Base-by-base conservation (phyloP, 192 early-diverging fungal species). In the Hyaloraphidium curvatum region DNA sequence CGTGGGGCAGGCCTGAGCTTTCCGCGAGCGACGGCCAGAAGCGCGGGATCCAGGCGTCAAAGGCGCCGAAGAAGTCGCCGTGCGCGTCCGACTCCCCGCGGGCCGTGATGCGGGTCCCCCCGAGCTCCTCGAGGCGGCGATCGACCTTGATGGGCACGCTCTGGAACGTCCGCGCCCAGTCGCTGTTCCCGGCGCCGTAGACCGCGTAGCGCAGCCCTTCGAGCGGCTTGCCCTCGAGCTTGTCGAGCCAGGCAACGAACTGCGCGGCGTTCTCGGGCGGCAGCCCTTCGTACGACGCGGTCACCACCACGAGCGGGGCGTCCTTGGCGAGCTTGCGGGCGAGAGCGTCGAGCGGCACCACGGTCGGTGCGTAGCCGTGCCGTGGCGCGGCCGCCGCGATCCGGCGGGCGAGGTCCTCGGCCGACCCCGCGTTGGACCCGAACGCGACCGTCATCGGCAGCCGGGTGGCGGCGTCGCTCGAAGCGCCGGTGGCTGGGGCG, bases 171-270 rank as follows among this genome's bases (percentile, higher is more conserved):
- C 66, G 54, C 77, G n/a, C n/a, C n/a, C n/a, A n/a, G n/a, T n/a
- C n/a, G n/a, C n/a, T 61, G 61, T 79, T 79, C 19, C 77, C 77
- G 19, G 70, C 60, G 16, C 77, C 77, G 62, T 75, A 77, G 16
- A 77, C 70, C 17, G 66, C 54, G 54, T 59, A 79, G 2, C 59
- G 31, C 16, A 75, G 28, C 1, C 68, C 68, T 7, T 61, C 23
- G 14, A 77, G 52, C 7, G 35, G 28, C 1, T n/a, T 30, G 21
- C 25, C 26, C 16, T 35, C 25, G 11, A 39, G 43, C 17, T n/a
- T 53, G 23, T 40, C 39, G 9, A 64, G 51, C 40, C 56, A 64
- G 28, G 56, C 56, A 52, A 65, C 58, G 55, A 77, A 75, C 11
- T 39, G 23, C 21, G 55, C 67, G 2, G 72, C 72, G 53, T 71